Base-by-base conservation (phyloP, 2,329 filamentous ascomycete species). In the Trichoderma sp. region DNA sequence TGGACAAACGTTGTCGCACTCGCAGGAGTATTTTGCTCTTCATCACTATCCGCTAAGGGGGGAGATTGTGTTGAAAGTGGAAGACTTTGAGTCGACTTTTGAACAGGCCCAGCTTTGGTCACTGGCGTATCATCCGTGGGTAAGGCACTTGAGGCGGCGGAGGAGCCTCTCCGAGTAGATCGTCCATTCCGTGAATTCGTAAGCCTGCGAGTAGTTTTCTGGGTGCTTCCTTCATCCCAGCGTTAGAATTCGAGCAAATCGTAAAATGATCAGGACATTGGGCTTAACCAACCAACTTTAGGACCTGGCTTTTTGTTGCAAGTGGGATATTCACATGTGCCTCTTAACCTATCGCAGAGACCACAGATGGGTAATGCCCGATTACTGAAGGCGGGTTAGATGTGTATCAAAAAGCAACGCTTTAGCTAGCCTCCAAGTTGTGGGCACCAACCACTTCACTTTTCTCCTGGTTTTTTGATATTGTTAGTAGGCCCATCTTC, bases 321-420 rank as follows among this genome's bases (percentile, higher is more conserved):
- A 14, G 55, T 58, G 21, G 55, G 55, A 58, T 58, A 58, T 37
- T 58, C 55, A n/a, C 55, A 58, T 37, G 21, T 58, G n/a, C 55
- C 55, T n/a, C 55, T 58, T 21, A 58, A 11, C 55, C 28, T 58
- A 37, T 58, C 28, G 14, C 55, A 58, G 28, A 58, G 55, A 18
- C 28, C 30, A 21, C 55, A 58, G 5, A 58, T 58, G 18, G 55
- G 55, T 24, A 58, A 58, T 21, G 55, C 55, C n/a, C 55, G 30
- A 16, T 58, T 37, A 32, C 55, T 58, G 8, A 24, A 58, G n/a
- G 21, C 21, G 3, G 24, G 13, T 37, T 24, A 58, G 5, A 13
- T 21, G 37, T 21, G 5, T 18, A 1, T 58, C 21, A 58, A 39
- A 7, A 39, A 39, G 37, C 14, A 39, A 39, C 16, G 37, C 14